phyloP scores from a whole-genome alignment of 2,329 filamentous ascomycete species.

The Colletotrichum scovillei region DNA sequence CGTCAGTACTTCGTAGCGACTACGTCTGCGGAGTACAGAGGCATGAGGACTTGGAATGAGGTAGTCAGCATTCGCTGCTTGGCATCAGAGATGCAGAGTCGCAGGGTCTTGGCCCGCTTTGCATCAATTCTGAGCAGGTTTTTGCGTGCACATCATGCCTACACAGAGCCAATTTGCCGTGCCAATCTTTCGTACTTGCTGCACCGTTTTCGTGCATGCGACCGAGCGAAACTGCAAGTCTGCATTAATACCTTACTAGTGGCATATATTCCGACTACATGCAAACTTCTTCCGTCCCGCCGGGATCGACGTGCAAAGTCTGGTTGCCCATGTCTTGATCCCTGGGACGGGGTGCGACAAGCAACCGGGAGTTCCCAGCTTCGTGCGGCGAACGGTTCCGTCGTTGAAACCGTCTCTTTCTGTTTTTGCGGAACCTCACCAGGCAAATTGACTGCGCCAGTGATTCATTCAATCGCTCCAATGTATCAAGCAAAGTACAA shows the following conservation, averaged over 20 bases:
- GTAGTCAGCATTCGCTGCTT: not conserved
- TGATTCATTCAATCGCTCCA: not conserved
- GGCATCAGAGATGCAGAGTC: not conserved
- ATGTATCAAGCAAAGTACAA: not conserved
- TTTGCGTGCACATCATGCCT: conserved; percentile 1
- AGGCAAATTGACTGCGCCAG: not conserved
- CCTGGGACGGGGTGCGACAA: not conserved
- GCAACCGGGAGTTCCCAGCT: conserved; percentile 9
- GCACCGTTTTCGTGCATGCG: not conserved
- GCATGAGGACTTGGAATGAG: not conserved
- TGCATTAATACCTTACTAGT: not conserved
- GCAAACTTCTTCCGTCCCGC: not conserved
- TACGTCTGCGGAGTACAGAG: not conserved
- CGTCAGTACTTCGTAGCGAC: not conserved
- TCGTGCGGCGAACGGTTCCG: not conserved
- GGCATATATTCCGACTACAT: not conserved
- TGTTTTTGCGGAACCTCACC: not conserved
- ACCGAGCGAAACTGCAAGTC: not conserved
- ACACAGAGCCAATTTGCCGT: not conserved
- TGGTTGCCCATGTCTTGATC: not conserved
- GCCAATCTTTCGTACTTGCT: not conserved
- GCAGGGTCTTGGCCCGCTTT: conserved; percentile 1
- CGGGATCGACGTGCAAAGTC: not conserved
- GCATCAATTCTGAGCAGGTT: conserved; percentile 16
- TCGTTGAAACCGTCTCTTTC: conserved; percentile 8